These are phyloP conservation scores for Chaetomium tenue DNA, from an alignment of 495 filamentous ascomycete genomes.

Conservation along the genomic window DNA sequence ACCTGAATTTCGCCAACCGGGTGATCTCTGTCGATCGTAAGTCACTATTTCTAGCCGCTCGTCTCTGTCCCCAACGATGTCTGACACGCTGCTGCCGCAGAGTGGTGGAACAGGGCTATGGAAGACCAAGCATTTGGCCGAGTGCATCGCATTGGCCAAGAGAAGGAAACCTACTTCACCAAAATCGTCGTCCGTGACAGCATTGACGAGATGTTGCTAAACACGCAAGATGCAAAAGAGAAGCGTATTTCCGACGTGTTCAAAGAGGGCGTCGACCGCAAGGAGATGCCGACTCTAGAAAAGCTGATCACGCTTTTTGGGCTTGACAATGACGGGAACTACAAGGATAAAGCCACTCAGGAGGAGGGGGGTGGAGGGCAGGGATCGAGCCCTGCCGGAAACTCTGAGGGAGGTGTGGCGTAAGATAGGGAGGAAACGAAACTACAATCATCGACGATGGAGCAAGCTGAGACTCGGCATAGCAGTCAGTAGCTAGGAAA, in stretches of 20 bases:
- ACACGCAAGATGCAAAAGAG: not conserved
- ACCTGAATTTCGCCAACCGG: conserved; percentile 10
- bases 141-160: conserved; percentile 13
- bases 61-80: not conserved
- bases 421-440: too few relatives aligned
- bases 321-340: not conserved
- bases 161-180: conserved; percentile 8
- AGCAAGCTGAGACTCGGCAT: too few relatives aligned
- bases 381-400: not conserved
- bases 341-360: not conserved
- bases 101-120: conserved; percentile 15
- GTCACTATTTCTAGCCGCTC: not conserved
- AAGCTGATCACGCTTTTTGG: not conserved
- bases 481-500: too few relatives aligned
- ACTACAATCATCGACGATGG: too few relatives aligned
- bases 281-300: not conserved
- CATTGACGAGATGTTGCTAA: not conserved
- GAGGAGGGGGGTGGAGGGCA: not conserved
- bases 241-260: not conserved
- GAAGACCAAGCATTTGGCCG: conserved; percentile 13
- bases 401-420: too few relatives aligned
- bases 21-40: conserved; percentile 7
- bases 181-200: conserved; percentile 3
- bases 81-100: not conserved
- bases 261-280: not conserved